Percentiles rank a stretch among this genome's conserved stretches.
Conservation (phyloP, 805 yeast genomes). For the Priceomyces haplophilus region DNA sequence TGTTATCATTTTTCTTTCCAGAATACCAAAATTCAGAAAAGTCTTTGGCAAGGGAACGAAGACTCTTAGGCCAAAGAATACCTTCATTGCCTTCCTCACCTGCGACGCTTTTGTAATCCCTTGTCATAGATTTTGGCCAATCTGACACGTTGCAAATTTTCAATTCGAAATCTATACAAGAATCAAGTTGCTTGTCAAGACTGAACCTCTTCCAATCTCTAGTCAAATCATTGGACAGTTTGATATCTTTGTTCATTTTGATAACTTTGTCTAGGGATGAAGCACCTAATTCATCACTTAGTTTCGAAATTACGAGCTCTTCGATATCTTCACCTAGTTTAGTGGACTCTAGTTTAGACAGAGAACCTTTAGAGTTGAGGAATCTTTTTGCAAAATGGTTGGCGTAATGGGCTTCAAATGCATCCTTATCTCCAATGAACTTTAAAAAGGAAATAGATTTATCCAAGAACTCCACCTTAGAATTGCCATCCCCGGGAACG, state of each 20-base stretch:
- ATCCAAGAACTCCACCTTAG: slow-evolving; percentile 41
- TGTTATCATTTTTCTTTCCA: slow-evolving; percentile 39
- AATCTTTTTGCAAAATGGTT: slow-evolving; percentile 83
- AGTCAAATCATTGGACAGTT: slow-evolving; percentile 40
- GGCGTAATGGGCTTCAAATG: slow-evolving; percentile 81
- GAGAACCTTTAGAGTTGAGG: slow-evolving; percentile 31
- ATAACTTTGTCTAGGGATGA: slow-evolving; percentile 76
- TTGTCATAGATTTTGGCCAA: slow-evolving; percentile 47
- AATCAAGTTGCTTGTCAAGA: slow-evolving; percentile 9
- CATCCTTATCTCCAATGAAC: slow-evolving; percentile 75
- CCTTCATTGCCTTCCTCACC: slow-evolving; percentile 17
- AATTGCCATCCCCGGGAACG: slow-evolving; percentile 14
- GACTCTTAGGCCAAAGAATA: slow-evolving; percentile 40
- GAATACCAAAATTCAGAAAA: slow-evolving; percentile 43
- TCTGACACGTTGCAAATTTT: slow-evolving; percentile 43
- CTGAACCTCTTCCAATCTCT: slow-evolving; percentile 33
- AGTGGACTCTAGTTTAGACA: slow-evolving; percentile 15
- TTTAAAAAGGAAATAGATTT: slow-evolving; percentile 62
- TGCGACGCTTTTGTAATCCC: slow-evolving; percentile 35
- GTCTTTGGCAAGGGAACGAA: slow-evolving; percentile 32
- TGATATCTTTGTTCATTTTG: slow-evolving; percentile 83
- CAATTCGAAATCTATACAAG: slow-evolving; percentile 33
- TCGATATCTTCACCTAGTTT: slow-evolving; percentile 59
- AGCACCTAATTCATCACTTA: slow-evolving; percentile 75
- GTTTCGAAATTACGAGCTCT: slow-evolving; percentile 58